Evolutionary conservation across 225 moss, liverwort and hornwort genomes (phyloP), one percentile per base, ranked within the genome.

Genomic region (Bryoerythrophyllum caledonicum): DNA sequence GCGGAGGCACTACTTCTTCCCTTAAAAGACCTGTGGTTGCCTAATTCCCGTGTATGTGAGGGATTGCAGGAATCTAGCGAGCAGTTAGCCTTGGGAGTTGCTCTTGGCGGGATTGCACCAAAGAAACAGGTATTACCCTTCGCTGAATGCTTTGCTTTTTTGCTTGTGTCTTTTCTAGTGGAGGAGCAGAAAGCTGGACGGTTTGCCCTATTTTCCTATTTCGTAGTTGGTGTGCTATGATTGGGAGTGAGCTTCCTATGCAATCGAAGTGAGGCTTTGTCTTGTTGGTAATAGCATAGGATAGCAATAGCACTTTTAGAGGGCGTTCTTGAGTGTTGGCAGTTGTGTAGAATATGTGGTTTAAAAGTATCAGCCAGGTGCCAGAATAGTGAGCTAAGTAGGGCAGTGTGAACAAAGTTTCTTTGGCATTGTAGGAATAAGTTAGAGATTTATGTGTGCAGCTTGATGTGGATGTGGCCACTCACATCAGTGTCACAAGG

Each of bases 401-500:
- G 48, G 6, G 48, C 48, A 49, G 48, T 19, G 48, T 64, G 30
- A 59, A 16, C 21, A 34, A 46, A 1, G 60, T 38, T 65, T 40
- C 7, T 37, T 57, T 24, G 34, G 38, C 19, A 28, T 70, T 20
- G 59, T 72, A 58, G 61, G 76, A 60, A 41, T 73, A 52, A 78
- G 37, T 54, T 53, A 43, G 35, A 76, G 24, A 23, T 43, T 65
- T 65, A 26, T 76, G 57, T 74, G 68, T 72, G 84, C 86, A 89
- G 86, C 88, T 96, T 60, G 96, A 96, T 83, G 79, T 94, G 52
- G 92, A 96, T 74, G 88, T 96, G 67, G 91, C 92, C 53, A 96
- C 96, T 64, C 94, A 92, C 82, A 81, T 96, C 55, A 63, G 76
- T 70, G 59, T 94, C 28, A 69, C 73, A 30, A 90, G 87, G 63